These are phyloP conservation scores for Ilyonectria robusta DNA, from an alignment of 2,329 filamentous ascomycete species.

Conservation along the genomic window DNA sequence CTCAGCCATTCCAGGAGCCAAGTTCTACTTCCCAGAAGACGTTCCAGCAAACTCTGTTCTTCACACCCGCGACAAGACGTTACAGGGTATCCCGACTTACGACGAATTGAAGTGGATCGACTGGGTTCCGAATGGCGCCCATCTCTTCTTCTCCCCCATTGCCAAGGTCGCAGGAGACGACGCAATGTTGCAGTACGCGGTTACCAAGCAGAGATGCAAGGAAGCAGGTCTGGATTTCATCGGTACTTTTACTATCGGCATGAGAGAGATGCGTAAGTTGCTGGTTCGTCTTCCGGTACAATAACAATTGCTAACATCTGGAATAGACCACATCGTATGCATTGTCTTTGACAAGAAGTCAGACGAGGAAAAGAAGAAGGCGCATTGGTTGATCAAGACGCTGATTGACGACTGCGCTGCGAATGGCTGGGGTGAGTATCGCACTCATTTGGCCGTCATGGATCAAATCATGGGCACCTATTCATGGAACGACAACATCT, in stretches of 20 bases:
- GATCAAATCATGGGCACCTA: slow-evolving; percentile 64
- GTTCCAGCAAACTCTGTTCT: slow-evolving; percentile 37
- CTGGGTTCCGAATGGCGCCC: slow-evolving; percentile 40
- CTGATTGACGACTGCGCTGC: slow-evolving; percentile 58
- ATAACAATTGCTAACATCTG: not conserved
- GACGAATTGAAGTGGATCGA: slow-evolving; percentile 41
- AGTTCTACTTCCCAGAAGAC: slow-evolving; percentile 41
- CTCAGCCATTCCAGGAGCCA: slow-evolving; percentile 36
- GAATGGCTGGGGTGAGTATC: slow-evolving; percentile 61
- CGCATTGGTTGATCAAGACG: slow-evolving; percentile 49
- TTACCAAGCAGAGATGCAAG: slow-evolving; percentile 31
- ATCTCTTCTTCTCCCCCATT: slow-evolving; percentile 43
- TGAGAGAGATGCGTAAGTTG: slow-evolving; percentile 25
- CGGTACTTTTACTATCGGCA: slow-evolving; percentile 33
- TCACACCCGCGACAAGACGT: slow-evolving; percentile 31
- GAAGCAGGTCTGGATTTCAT: slow-evolving; percentile 41
- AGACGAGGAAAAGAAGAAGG: slow-evolving; percentile 52
- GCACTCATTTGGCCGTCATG: slow-evolving; percentile 62
- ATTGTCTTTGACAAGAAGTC: slow-evolving; percentile 65
- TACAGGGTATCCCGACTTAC: slow-evolving; percentile 36
- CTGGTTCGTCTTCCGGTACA: not conserved
- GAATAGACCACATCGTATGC: slow-evolving; percentile 58
- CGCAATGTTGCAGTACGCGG: slow-evolving; percentile 26
- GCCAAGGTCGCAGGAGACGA: slow-evolving; percentile 36
- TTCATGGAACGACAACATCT: slow-evolving; percentile 58